These are phyloP conservation scores for Endogone sp. DNA, from an alignment of 192 early-diverging fungal species.

Conservation along the genomic window DNA sequence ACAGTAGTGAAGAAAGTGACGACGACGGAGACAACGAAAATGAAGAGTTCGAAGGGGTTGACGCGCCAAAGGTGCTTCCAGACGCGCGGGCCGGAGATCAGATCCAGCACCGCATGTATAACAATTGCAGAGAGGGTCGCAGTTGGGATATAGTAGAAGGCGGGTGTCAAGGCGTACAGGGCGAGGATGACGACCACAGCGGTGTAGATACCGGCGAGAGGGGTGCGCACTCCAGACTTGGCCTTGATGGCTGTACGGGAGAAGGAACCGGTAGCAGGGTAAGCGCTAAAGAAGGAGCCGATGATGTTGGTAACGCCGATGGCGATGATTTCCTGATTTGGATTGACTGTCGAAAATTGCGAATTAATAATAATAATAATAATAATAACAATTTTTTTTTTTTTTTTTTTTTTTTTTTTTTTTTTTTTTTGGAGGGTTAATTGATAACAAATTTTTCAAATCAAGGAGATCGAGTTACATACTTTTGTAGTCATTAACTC, in stretches of 20 bases:
- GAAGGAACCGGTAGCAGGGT: conserved; percentile 91
- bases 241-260: conserved; percentile 91
- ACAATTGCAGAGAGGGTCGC: conserved; percentile 81
- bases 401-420: too few species aligned
- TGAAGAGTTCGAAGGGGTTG: conserved; percentile 53
- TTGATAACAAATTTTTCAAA: too few species aligned
- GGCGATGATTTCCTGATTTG: conserved; percentile 88
- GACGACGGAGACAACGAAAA: conserved; percentile 45
- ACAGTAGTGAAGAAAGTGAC: conserved; percentile 59
- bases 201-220: conserved; percentile 75
- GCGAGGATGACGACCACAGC: conserved; percentile 77
- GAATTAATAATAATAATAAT: background rate
- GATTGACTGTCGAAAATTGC: too few species aligned
- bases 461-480: too few species aligned
- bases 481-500: conserved; percentile 80
- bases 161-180: conserved; percentile 76
- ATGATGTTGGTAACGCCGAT: conserved; percentile 86
- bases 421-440: too few species aligned
- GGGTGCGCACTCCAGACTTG: conserved; percentile 80
- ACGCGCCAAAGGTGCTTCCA: conserved; percentile 62
- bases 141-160: conserved; percentile 82
- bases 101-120: conserved; percentile 78
- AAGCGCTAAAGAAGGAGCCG: conserved; percentile 84
- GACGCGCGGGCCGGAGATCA: conserved; percentile 61
- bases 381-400: too few species aligned